Evolutionary conservation across 2,329 filamentous ascomycete genomes (phyloP), one percentile per base, ranked within the genome.

Genomic region (Colletotrichum chlorophyti): DNA sequence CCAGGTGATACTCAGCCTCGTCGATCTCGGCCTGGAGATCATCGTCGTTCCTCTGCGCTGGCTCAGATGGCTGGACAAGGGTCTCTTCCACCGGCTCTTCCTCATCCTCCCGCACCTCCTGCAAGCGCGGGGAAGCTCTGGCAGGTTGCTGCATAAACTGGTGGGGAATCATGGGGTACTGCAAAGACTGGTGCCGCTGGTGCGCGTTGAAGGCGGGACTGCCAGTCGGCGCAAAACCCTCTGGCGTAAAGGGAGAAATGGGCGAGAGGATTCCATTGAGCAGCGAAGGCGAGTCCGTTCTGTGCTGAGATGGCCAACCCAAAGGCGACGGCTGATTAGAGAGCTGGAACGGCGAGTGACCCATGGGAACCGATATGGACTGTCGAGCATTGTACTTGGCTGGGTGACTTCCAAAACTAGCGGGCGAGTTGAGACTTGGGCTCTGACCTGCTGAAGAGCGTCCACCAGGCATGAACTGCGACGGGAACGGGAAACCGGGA

Each of bases 21-120:
- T 95, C 89, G 53, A 96, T 89, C 65, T 95, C 92, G 61, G 88
- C 89, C 70, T 97, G 92, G 21, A 96, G 81, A 65, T 93, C 93
- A 65, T 93, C 90, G 42, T 76, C 73, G 57, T 61, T 61, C 41
- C 76, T 76, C 42, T 74, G 73, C 10, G 65, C 53, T 9, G 81
- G 76, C 65, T 87, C 82, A 0, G 83, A 80, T 0, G 81, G 83
- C 66, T 81, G 83, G 2, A 81, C 83, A 9, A 78, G 79, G 54
- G 77, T 83, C 71, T 84, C 81, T 65, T 68, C 74, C 23, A 69
- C 66, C 1, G 73, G 71, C 58, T 91, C 89, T 63, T 91, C 89
- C 19, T 91, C 89, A 53, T 86, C 87, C 69, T 93, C 90, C n/a
- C 82, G 84, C 14, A 93, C 80, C 62, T 93, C 89, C 53, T 90